Conservation (phyloP, 805 yeast genomes). For the Pichia membranifaciens region DNA sequence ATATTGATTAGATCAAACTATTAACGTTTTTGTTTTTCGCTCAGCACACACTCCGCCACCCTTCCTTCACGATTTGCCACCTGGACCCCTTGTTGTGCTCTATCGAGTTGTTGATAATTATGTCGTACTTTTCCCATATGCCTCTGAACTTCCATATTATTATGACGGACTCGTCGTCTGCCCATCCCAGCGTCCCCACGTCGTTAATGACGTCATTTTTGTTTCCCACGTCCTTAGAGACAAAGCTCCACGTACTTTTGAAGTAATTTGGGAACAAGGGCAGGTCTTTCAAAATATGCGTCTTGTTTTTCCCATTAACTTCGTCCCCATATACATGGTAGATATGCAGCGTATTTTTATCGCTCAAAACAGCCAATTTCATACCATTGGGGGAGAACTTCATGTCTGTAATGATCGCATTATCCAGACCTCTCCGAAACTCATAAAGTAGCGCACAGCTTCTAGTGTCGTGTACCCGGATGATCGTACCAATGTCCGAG, state of each 20-base stretch:
- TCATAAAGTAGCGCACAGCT: conserved; percentile 70
- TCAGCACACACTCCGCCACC: conserved; percentile 54
- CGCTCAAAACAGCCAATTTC: conserved; percentile 78
- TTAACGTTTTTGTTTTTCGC: not conserved
- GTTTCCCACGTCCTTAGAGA: conserved; percentile 52
- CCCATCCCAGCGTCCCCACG: conserved; percentile 63
- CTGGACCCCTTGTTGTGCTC: conserved; percentile 16
- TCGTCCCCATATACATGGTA: conserved; percentile 31
- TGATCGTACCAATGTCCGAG: conserved; percentile 74
- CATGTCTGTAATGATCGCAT: conserved; percentile 77
- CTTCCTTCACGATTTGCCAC: conserved; percentile 60
- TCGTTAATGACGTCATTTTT: conserved; percentile 30
- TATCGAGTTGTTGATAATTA: conserved; percentile 44
- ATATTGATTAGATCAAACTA: too few species aligned
- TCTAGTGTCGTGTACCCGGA: conserved; percentile 64
- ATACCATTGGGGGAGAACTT: conserved; percentile 73
- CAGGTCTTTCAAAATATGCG: conserved; percentile 58
- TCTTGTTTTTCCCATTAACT: conserved; percentile 28
- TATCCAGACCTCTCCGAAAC: conserved; percentile 85
- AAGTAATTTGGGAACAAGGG: conserved; percentile 62
- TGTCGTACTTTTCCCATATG: conserved; percentile 82
- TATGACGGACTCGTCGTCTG: conserved; percentile 64
- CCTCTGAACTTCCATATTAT: conserved; percentile 69
- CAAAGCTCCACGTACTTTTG: conserved; percentile 83
- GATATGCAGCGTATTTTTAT: conserved; percentile 84